A percentile compares a stretch with the other conserved stretches of the same genome.
Conservation (phyloP, 2,329 filamentous ascomycete species). For the Verticillium dahliae region DNA sequence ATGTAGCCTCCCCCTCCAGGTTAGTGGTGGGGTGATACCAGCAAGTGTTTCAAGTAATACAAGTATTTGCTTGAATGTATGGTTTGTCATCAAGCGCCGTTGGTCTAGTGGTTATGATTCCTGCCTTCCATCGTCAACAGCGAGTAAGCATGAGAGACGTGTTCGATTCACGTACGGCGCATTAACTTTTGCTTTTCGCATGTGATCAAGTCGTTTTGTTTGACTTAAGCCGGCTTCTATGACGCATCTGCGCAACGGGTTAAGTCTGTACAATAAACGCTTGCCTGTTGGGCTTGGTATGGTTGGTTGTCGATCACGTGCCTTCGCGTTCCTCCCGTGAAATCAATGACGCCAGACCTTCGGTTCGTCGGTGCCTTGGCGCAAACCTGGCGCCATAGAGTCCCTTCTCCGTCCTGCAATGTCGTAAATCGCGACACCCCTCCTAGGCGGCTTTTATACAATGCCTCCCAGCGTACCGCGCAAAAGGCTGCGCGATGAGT, state of each 20-base stretch:
- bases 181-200: neutral
- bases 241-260: neutral
- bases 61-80: no score
- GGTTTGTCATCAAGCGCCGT: neutral
- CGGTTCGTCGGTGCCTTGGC: neutral
- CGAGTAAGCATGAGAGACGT: neutral
- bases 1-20: neutral
- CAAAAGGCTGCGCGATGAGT: constrained; percentile 50
- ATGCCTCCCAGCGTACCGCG: constrained; percentile 66
- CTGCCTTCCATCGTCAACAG: neutral
- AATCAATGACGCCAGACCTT: constrained; percentile 18
- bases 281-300: neutral
- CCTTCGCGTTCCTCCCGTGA: constrained; percentile 18
- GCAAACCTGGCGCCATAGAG: neutral
- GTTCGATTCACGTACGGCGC: neutral
- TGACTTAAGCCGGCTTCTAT: no score
- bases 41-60: accelerated
- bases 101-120: neutral
- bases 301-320: constrained; percentile 17
- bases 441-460: neutral
- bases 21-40: neutral
- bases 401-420: neutral
- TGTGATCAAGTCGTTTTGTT: no score
- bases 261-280: neutral
- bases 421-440: neutral